These are phyloP conservation scores for Lipomyces chichibuensis DNA, from an alignment of 805 yeast species.

Conservation along the genomic window DNA sequence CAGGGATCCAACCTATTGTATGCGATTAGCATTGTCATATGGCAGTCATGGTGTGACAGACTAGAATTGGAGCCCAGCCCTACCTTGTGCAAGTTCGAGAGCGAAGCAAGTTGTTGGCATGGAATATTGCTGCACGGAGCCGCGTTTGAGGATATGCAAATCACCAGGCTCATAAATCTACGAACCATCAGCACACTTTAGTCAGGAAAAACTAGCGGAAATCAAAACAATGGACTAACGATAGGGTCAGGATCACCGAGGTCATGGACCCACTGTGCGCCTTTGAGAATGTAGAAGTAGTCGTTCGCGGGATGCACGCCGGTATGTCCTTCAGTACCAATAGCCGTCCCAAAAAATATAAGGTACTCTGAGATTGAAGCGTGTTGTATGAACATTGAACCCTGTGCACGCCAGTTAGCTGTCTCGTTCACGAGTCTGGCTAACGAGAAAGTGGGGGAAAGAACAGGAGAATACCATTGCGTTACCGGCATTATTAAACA, in stretches of 20 bases:
- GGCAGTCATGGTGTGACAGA: background rate
- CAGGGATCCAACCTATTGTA: constrained; percentile 81
- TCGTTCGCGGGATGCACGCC: constrained; percentile 98
- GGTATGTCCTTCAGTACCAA: constrained; percentile 94
- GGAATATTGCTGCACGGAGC: constrained; percentile 77
- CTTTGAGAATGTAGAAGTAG: constrained; percentile 86
- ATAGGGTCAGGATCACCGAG: constrained; percentile 65
- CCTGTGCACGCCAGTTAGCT: constrained; percentile 32
- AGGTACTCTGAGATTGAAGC: constrained; percentile 92
- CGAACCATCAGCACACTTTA: constrained; percentile 1
- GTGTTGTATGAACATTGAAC: constrained; percentile 87
- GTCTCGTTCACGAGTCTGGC: background rate
- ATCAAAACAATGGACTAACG: constrained; percentile 9
- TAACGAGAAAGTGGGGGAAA: background rate
- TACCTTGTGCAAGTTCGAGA: constrained; percentile 87
- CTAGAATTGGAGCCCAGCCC: background rate
- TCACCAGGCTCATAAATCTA: constrained; percentile 83
- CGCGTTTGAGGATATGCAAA: constrained; percentile 75
- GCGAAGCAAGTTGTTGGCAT: constrained; percentile 87
- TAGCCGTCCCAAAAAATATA: constrained; percentile 89
- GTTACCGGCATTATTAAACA: constrained; percentile 96
- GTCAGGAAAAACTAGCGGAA: background rate
- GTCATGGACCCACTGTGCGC: constrained; percentile 72
- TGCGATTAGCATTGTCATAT: background rate
- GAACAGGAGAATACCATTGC: constrained; percentile 64